Evolutionary conservation across 106 monocot species (phyloP).

Genomic region (Acorus gramineus): DNA sequence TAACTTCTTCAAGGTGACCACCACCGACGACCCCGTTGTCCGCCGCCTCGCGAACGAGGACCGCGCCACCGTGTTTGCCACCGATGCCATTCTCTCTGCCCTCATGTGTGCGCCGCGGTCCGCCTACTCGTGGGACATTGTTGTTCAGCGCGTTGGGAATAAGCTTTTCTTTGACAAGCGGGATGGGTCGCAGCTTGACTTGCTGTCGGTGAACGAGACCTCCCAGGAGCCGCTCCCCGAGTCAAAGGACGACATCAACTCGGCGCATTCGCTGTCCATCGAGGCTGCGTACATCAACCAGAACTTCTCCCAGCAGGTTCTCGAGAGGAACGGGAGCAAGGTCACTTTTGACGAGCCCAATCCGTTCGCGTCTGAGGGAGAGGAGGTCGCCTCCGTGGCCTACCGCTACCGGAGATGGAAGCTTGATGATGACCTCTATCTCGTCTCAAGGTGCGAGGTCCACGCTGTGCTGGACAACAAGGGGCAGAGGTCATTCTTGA

Average conservation of each 20-base stretch:
- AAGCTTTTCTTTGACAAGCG: slow-evolving; percentile 98
- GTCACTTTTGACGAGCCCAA: slow-evolving; percentile 83
- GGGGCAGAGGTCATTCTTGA: slow-evolving; percentile 66
- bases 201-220: slow-evolving; percentile 79
- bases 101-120: slow-evolving; percentile 92
- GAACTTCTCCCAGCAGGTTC: slow-evolving; percentile 95
- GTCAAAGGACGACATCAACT: slow-evolving; percentile 93
- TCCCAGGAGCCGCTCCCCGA: slow-evolving; percentile 78
- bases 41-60: slow-evolving; percentile 87
- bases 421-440: slow-evolving; percentile 68
- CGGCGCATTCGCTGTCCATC: slow-evolving; percentile 62
- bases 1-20: slow-evolving; percentile 89
- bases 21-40: slow-evolving; percentile 92
- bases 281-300: slow-evolving; percentile 96
- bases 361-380: slow-evolving; percentile 65
- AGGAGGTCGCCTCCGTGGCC: slow-evolving; percentile 76
- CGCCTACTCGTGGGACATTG: slow-evolving; percentile 81
- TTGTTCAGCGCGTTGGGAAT: slow-evolving; percentile 90
- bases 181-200: slow-evolving; percentile 92
- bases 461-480: slow-evolving; percentile 61
- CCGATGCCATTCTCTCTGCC: slow-evolving; percentile 79
- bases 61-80: slow-evolving; percentile 85
- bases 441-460: slow-evolving; percentile 86
- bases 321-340: slow-evolving; percentile 68
- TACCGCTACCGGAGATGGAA: slow-evolving; percentile 95